phyloP scores from a whole-genome alignment of 164 flowering plant species.

The Magnolia changhungtana region DNA sequence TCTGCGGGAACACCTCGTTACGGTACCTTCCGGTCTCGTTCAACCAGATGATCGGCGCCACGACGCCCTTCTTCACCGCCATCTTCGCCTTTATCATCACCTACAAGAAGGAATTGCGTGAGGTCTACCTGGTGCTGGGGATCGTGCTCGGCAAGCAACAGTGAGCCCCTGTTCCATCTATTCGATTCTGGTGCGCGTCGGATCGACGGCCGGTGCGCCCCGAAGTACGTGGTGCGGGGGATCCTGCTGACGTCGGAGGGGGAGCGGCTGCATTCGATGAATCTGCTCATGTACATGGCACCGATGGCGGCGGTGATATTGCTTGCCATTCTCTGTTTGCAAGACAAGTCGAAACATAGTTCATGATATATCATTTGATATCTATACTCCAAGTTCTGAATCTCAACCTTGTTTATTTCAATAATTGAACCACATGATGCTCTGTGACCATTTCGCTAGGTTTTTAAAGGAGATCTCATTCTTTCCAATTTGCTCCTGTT shows the following conservation, averaged over 20 bases:
- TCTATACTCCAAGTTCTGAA: no score
- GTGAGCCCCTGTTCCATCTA: slow-evolving; percentile 81
- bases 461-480: no score
- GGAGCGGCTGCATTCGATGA: slow-evolving; percentile 89
- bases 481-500: no score
- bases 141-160: slow-evolving; percentile 82
- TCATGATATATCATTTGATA: no score
- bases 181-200: slow-evolving; percentile 77
- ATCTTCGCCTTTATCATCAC: slow-evolving; percentile 9
- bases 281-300: slow-evolving; percentile 86
- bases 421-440: no score
- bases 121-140: slow-evolving; percentile 77
- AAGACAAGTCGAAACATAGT: no score
- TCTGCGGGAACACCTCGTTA: slow-evolving; percentile 8
- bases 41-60: slow-evolving; percentile 14
- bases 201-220: slow-evolving; percentile 81
- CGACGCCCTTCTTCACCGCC: slow-evolving; percentile 11
- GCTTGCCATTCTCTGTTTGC: slow-evolving; percentile 73
- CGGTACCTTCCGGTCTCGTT: slow-evolving; percentile 10
- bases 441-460: no score
- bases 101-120: slow-evolving; percentile 6
- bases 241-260: slow-evolving; percentile 65
- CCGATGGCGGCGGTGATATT: slow-evolving; percentile 85
- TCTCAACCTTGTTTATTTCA: no score
- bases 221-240: slow-evolving; percentile 90